Evolutionary conservation across 371 early-diverging fungal genomes (phyloP).

Genomic region (Fennellomyces sp.): DNA sequence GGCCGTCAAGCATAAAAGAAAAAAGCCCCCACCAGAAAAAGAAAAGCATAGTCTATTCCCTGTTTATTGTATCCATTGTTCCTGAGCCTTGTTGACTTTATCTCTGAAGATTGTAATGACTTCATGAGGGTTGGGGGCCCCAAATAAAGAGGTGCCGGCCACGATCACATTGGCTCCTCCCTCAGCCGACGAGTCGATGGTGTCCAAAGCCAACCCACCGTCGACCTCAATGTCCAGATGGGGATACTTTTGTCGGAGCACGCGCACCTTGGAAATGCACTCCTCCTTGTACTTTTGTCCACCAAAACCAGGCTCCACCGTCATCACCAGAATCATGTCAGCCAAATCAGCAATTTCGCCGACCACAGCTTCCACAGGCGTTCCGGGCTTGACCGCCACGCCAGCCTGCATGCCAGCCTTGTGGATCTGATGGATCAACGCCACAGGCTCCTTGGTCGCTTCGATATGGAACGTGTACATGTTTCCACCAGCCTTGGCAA

Average conservation of each 20-base stretch:
- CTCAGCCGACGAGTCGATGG: slow-evolving; percentile 82
- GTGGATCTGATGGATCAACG: slow-evolving; percentile 80
- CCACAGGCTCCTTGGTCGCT: slow-evolving; percentile 78
- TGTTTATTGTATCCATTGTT: slow-evolving; percentile 13
- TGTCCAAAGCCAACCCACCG: slow-evolving; percentile 92
- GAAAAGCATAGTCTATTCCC: background rate
- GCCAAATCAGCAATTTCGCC: slow-evolving; percentile 67
- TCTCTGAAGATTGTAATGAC: slow-evolving; percentile 75
- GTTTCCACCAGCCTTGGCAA: slow-evolving; percentile 92
- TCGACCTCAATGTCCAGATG: slow-evolving; percentile 97
- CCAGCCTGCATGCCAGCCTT: slow-evolving; percentile 92
- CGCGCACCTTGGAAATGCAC: slow-evolving; percentile 83
- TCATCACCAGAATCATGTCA: slow-evolving; percentile 97
- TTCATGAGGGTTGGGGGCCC: slow-evolving; percentile 71
- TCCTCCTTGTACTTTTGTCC: slow-evolving; percentile 93
- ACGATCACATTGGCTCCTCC: slow-evolving; percentile 99
- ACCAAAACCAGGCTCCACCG: slow-evolving; percentile 98
- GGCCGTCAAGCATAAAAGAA: background rate
- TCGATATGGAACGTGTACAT: slow-evolving; percentile 95
- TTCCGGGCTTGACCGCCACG: slow-evolving; percentile 93
- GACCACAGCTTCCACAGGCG: slow-evolving; percentile 78
- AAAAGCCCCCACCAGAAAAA: background rate
- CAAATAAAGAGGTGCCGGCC: slow-evolving; percentile 96
- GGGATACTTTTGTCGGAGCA: slow-evolving; percentile 79
- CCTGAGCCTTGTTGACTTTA: slow-evolving; percentile 63